Conservation (phyloP, 192 early-diverging fungal genomes). For the Glomus cerebriforme region DNA sequence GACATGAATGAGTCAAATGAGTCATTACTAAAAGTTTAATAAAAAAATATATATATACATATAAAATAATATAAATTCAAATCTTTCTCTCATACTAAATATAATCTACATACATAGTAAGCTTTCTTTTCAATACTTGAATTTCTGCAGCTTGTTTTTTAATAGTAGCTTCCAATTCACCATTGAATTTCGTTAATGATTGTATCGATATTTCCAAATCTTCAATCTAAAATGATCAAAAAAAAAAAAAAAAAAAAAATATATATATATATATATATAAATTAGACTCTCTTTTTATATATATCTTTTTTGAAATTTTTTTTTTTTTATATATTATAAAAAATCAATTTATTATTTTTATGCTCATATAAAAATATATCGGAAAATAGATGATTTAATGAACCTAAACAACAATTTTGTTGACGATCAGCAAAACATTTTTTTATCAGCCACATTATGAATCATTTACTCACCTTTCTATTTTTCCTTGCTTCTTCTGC, state of each 20-base stretch:
- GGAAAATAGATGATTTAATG: background rate
- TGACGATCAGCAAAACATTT: background rate
- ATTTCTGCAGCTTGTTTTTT: slow-evolving; percentile 54
- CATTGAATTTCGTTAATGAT: slow-evolving; percentile 51
- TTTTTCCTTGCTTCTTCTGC: slow-evolving; percentile 30
- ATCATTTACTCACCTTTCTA: slow-evolving; percentile 25
- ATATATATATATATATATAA: too few species aligned
- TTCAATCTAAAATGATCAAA: slow-evolving; percentile 39
- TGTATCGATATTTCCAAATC: slow-evolving; percentile 61
- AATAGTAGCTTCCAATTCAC: slow-evolving; percentile 51
- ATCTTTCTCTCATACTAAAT: background rate
- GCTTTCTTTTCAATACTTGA: slow-evolving; percentile 46
- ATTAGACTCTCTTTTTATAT: too few species aligned
- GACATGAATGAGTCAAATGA: slow-evolving; percentile 21
- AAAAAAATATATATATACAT: background rate
- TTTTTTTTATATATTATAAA: too few species aligned
- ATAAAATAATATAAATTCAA: background rate
- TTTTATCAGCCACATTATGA: background rate
- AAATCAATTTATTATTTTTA: background rate
- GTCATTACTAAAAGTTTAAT: slow-evolving; percentile 14
- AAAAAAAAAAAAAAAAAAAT: background rate
- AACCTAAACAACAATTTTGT: background rate
- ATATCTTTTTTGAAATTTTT: too few species aligned
- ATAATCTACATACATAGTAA: slow-evolving; percentile 35
- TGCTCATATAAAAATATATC: background rate